Base-by-base conservation (phyloP, 805 yeast genomes). In the Candida insectorum region DNA sequence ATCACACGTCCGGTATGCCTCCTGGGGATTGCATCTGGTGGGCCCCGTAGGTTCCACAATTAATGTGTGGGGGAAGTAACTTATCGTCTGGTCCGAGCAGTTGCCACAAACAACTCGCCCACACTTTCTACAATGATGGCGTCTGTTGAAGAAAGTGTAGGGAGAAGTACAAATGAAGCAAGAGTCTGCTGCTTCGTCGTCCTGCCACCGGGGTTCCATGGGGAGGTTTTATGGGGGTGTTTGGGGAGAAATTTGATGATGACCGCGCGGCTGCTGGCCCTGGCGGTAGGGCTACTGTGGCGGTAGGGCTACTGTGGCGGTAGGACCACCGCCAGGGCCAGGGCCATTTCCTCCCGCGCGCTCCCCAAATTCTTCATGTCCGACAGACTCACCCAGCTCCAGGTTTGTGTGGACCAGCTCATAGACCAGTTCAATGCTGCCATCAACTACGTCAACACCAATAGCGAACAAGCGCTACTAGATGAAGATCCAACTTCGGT, bases 371-470 rank as follows among this genome's bases (percentile, higher is more conserved):
- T n/a, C n/a, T 20, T 25, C 19, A 81, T 85, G 94, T 71, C 95
- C 0, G 97, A 89, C 59, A 69, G 96, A 51, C 66, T 89, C 23
- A 86, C 96, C 2, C 97, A 89, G 54, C 71, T 89, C 16, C 97
- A 89, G 51, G 73, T 85, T 28, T 86, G 96, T 47, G 65, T 89
- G 23, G 97, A 89, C 56, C 88, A 77, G 54, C 71, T 85, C 39
- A 74, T 81, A 39, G 93, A 85, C 41, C 89, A 83, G 58, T 81
- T 85, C 61, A 77, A 80, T 45, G 85, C 91, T 2, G 79, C 93
- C 2, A 62, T 84, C 33, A 81, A 81, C 50, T 85, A 83, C 50
- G 82, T 87, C 26, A 66, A 61, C 36, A 48, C 55, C 22, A 52
- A 62, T 42, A 52, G 66, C 38, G 66, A 60, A 29, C 53, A 60